Evolutionary conservation across 2,329 filamentous ascomycete genomes (phyloP).

Genomic region (Fusarium newnesense): DNA sequence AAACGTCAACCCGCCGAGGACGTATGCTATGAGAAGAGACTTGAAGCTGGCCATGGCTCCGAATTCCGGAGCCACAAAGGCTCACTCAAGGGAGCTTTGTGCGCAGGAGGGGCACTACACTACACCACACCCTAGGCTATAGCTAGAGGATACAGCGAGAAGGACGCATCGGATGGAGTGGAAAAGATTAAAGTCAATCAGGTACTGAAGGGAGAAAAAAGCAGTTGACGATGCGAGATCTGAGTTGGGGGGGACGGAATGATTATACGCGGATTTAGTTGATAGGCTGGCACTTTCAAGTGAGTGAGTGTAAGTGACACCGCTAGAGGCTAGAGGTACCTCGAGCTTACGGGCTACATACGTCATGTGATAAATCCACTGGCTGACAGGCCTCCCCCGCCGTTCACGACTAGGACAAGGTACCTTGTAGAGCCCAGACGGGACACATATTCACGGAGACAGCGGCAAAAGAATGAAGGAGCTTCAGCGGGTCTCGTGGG

Average conservation of each 20-base stretch:
- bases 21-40: slow-evolving; percentile 77
- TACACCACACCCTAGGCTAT: slow-evolving; percentile 31
- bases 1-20: slow-evolving; percentile 89
- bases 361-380: slow-evolving; percentile 43
- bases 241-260: slow-evolving; percentile 29
- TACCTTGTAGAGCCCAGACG: not conserved
- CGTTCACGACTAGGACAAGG: not conserved
- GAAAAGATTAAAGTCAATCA: not conserved
- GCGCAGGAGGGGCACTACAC: slow-evolving; percentile 28
- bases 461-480: not conserved
- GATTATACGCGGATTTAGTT: slow-evolving; percentile 36
- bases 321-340: slow-evolving; percentile 21
- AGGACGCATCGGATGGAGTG: slow-evolving; percentile 27
- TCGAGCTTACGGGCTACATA: slow-evolving; percentile 18
- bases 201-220: slow-evolving; percentile 13
- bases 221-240: slow-evolving; percentile 21
- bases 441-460: not conserved
- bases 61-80: slow-evolving; percentile 33
- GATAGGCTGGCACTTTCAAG: slow-evolving; percentile 28
- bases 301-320: slow-evolving; percentile 36
- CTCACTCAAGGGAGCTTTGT: slow-evolving; percentile 29
- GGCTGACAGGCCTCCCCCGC: slow-evolving; percentile 24
- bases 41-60: slow-evolving; percentile 62
- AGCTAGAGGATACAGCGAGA: slow-evolving; percentile 21
- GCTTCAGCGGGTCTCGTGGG: slow-evolving; percentile 3